phyloP scores from a whole-genome alignment of 768 basidiomycete species.

The Boletus fagicola region DNA sequence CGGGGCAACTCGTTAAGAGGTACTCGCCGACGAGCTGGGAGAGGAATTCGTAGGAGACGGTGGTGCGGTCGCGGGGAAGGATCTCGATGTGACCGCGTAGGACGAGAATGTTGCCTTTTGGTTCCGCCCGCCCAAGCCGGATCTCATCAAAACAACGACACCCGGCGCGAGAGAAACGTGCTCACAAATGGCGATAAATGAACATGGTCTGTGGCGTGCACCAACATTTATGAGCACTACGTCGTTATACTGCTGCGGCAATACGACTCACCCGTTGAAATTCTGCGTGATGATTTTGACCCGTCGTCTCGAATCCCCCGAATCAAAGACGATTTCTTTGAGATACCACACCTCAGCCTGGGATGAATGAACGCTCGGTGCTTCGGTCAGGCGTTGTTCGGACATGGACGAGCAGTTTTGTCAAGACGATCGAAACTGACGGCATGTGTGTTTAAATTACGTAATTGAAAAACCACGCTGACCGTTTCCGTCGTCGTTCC shows the following conservation, averaged over 20 bases:
- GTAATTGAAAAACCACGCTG: background rate
- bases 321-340: slow-evolving; percentile 59
- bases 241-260: background rate
- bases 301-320: slow-evolving; percentile 27
- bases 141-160: background rate
- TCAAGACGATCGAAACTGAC: background rate
- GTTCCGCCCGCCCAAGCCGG: background rate
- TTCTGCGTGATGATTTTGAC: slow-evolving; percentile 78
- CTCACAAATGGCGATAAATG: slow-evolving; percentile 85
- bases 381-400: slow-evolving; percentile 12
- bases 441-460: background rate
- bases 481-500: background rate
- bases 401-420: slow-evolving; percentile 14
- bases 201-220: slow-evolving; percentile 65
- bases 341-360: slow-evolving; percentile 71
- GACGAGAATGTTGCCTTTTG: slow-evolving; percentile 80
- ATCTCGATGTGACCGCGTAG: slow-evolving; percentile 80
- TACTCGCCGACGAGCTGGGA: slow-evolving; percentile 83
- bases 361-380: slow-evolving; percentile 23
- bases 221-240: background rate
- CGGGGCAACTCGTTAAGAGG: slow-evolving; percentile 55
- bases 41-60: slow-evolving; percentile 82
- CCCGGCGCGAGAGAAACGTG: background rate
- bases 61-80: slow-evolving; percentile 58
- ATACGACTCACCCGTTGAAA: slow-evolving; percentile 66